A percentile compares a stretch with the other conserved stretches of the same genome.
Evolutionary conservation across 352 stramenopile species (phyloP).

Genomic region (Saprolegnia diclina): DNA sequence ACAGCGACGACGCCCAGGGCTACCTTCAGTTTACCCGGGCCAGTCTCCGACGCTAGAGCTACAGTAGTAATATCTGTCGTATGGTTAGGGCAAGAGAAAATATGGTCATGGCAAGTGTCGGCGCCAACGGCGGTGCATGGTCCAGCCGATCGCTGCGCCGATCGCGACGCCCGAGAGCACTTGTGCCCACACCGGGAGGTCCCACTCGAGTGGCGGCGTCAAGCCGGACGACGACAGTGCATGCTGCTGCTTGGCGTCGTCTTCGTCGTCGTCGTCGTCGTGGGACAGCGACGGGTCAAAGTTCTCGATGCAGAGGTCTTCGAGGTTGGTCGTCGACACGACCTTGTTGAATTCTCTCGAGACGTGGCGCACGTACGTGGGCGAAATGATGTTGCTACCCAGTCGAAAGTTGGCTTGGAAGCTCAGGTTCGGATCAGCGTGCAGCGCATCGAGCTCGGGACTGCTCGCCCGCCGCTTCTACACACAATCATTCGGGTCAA

Average conservation of each 20-base stretch:
- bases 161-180: constrained; percentile 13
- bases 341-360: constrained; percentile 25
- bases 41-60: neutral
- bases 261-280: neutral
- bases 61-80: neutral
- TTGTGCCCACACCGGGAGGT: neutral
- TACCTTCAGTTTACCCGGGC: constrained; percentile 10
- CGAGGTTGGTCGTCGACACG: constrained; percentile 20
- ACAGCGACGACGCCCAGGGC: constrained; percentile 8
- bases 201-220: neutral
- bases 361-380: constrained; percentile 19
- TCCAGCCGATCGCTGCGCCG: constrained; percentile 14
- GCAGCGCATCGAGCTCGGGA: constrained; percentile 1
- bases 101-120: constrained; percentile 10
- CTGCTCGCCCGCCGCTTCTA: constrained; percentile 7
- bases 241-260: neutral
- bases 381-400: constrained; percentile 16
- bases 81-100: neutral
- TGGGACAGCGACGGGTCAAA: constrained; percentile 14
- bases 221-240: neutral
- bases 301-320: constrained; percentile 24
- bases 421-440: neutral
- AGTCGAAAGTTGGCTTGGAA: constrained; percentile 21
- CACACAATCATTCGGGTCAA: neutral
- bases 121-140: constrained; percentile 7